These are phyloP conservation scores for Fusarium sp. DNA, from an alignment of 2,329 filamentous ascomycete species.

Conservation along the genomic window DNA sequence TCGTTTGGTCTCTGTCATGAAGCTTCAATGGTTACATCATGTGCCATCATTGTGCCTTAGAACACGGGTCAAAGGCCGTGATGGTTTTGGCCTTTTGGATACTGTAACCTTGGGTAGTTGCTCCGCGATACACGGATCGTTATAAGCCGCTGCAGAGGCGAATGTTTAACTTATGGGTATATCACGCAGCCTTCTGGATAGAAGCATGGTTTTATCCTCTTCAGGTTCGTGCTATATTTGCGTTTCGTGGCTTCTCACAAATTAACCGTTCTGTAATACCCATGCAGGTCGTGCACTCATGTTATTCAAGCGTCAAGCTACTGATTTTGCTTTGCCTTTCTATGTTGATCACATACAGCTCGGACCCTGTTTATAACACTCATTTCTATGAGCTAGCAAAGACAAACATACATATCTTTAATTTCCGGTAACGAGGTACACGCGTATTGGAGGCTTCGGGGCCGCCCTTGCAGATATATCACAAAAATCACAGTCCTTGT, in stretches of 20 bases:
- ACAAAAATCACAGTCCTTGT: constrained; percentile 15
- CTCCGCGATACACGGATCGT: constrained; percentile 28
- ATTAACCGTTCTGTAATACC: constrained; percentile 1
- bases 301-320: constrained; percentile 17
- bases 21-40: constrained; percentile 42
- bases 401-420: constrained; percentile 14
- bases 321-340: constrained; percentile 10
- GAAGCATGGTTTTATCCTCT: constrained; percentile 7
- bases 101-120: constrained; percentile 24
- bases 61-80: constrained; percentile 8
- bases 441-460: constrained; percentile 13
- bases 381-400: constrained; percentile 9
- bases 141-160: constrained; percentile 23
- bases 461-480: constrained; percentile 35
- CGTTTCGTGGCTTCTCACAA: neutral
- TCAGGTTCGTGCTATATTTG: constrained; percentile 3
- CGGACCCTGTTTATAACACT: neutral
- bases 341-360: neutral
- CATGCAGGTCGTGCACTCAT: constrained; percentile 1
- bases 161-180: constrained; percentile 18
- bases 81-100: constrained; percentile 30
- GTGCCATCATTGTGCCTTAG: constrained; percentile 30
- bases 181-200: neutral
- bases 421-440: constrained; percentile 45
- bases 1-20: constrained; percentile 6